Conservation (phyloP, 495 filamentous ascomycete species). For the Tuber microsphaerosporum region DNA sequence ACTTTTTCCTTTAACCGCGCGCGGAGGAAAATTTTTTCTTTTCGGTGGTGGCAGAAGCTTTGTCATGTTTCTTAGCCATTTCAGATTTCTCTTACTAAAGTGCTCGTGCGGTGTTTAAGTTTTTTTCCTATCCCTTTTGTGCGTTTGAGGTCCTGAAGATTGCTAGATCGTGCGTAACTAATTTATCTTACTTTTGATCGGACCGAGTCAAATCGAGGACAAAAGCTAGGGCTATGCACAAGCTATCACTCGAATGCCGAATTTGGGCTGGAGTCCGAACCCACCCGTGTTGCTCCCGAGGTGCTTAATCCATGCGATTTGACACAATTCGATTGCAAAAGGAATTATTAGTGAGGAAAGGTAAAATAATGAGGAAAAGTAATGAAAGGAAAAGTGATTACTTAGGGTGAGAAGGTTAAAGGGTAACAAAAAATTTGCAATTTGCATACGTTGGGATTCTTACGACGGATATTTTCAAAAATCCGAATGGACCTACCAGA, state of each 20-base stretch:
- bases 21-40: not conserved
- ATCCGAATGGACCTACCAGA: not conserved
- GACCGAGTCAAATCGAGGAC: not conserved
- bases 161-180: not conserved
- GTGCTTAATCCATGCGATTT: not conserved
- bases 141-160: not conserved
- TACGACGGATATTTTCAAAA: not conserved
- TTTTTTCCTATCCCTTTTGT: not conserved
- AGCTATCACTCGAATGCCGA: not conserved
- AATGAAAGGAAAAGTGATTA: not conserved
- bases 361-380: not conserved
- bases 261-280: not conserved
- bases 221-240: not conserved
- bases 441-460: not conserved
- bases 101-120: not conserved
- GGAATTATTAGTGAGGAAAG: not conserved
- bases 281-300: not conserved
- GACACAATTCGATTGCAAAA: not conserved
- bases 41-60: not conserved
- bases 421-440: not conserved
- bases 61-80: not conserved
- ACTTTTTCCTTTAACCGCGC: not conserved
- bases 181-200: not conserved
- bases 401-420: not conserved
- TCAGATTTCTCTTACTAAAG: not conserved